Conservation (phyloP, 495 filamentous ascomycete species). For the Hypomontagnella submonticulosa region DNA sequence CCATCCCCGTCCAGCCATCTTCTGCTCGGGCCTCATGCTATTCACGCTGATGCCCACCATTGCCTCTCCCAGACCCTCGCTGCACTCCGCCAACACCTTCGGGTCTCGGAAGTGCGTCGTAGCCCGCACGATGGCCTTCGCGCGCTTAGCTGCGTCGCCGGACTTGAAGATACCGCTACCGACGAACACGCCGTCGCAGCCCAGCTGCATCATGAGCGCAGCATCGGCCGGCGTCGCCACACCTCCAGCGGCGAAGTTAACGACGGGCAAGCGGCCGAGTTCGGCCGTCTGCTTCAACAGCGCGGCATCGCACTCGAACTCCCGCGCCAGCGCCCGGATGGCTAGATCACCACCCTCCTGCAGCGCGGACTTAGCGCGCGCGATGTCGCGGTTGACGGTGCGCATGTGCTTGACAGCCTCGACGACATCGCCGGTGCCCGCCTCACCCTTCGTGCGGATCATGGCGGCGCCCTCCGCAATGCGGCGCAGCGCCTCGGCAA, state of each 20-base stretch:
- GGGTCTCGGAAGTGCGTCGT: conserved; percentile 88
- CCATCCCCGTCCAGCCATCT: conserved; percentile 81
- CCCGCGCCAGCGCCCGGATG: conserved; percentile 80
- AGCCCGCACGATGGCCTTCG: conserved; percentile 93
- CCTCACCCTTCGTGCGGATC: conserved; percentile 99
- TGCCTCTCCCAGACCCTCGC: conserved; percentile 86
- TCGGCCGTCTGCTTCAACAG: conserved; percentile 87
- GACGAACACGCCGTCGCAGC: conserved; percentile 98
- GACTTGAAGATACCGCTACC: conserved; percentile 97
- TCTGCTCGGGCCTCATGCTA: conserved; percentile 77
- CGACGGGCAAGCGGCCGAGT: conserved; percentile 89
- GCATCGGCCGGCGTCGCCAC: conserved; percentile 97
- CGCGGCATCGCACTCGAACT: conserved; percentile 78
- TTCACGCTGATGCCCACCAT: conserved; percentile 94
- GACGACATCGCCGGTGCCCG: conserved; percentile 97
- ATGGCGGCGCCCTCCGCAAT: conserved; percentile 96
- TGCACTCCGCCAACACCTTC: conserved; percentile 87
- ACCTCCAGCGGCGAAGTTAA: conserved; percentile 98
- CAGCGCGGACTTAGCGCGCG: conserved; percentile 72
- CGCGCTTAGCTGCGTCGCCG: conserved; percentile 86
- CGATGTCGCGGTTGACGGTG: conserved; percentile 85
- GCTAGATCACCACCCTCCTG: conserved; percentile 69
- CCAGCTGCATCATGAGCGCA: conserved; percentile 98
- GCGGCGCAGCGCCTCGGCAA: conserved; percentile 91
- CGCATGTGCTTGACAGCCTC: conserved; percentile 97